phyloP scores from a whole-genome alignment of 2,329 filamentous ascomycete genomes.

The Cercospora nicotianae region DNA sequence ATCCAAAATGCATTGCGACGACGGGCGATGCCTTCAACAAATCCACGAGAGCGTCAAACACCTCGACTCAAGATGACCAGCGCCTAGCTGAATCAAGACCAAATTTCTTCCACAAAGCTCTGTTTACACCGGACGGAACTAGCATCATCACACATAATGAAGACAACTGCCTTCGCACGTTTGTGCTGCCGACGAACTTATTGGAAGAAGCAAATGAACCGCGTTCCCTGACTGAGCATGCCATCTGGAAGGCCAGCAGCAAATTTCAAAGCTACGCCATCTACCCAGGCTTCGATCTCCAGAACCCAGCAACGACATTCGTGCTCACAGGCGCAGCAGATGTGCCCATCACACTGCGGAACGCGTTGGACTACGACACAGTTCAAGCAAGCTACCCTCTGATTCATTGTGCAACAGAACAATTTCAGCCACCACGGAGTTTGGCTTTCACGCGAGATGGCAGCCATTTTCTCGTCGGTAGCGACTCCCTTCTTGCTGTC shows the following conservation, averaged over 20 bases:
- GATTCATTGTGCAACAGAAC: constrained; percentile 57
- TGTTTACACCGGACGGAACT: constrained; percentile 57
- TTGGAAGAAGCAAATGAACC: constrained; percentile 43
- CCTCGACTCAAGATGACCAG: neutral
- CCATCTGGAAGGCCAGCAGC: constrained; percentile 48
- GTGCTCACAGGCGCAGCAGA: constrained; percentile 55
- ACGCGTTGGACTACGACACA: constrained; percentile 50
- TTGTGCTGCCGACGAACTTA: constrained; percentile 55
- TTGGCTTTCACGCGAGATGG: constrained; percentile 55
- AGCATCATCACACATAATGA: constrained; percentile 56
- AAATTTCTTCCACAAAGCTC: constrained; percentile 49
- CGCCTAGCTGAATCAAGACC: neutral
- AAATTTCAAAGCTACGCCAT: constrained; percentile 54
- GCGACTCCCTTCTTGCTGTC: constrained; percentile 53
- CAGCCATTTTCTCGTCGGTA: constrained; percentile 58
- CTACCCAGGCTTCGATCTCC: constrained; percentile 57
- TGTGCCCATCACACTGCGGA: constrained; percentile 58
- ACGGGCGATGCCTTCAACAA: constrained; percentile 27
- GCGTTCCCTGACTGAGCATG: constrained; percentile 48
- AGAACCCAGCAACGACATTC: constrained; percentile 51
- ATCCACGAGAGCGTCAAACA: neutral
- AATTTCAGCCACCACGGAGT: constrained; percentile 55
- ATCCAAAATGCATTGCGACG: constrained; percentile 29
- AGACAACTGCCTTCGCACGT: constrained; percentile 54
- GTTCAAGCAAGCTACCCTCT: constrained; percentile 56